A percentile compares a stretch with the other conserved stretches of the same genome.
phyloP scores from a whole-genome alignment of 768 basidiomycete species.

The Neoboletus subvelutipes region DNA sequence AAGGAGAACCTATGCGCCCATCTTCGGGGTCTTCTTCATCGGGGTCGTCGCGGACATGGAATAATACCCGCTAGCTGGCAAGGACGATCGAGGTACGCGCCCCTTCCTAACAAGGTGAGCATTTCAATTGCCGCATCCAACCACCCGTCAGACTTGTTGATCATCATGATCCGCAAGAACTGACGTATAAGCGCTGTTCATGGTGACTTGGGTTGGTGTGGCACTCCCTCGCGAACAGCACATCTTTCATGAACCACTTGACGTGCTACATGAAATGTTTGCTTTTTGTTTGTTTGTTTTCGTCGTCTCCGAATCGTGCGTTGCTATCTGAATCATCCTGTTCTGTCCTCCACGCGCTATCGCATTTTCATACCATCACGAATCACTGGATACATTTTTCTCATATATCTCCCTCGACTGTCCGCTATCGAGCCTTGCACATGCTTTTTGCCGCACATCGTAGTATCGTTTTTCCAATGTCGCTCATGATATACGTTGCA shows the following conservation, averaged over 20 bases:
- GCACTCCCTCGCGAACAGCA: background rate
- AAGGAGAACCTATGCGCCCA: background rate
- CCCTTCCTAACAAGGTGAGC: constrained; percentile 1
- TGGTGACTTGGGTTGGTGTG: background rate
- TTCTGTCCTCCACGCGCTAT: background rate
- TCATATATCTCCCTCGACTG: background rate
- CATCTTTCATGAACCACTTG: background rate
- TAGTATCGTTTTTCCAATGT: constrained; percentile 2
- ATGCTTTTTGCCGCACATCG: background rate
- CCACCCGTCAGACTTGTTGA: background rate
- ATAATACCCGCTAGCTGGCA: constrained; percentile 3
- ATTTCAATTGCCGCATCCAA: background rate
- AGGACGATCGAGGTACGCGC: background rate
- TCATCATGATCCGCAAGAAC: background rate
- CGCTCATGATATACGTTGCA: background rate
- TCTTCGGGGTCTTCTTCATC: constrained; percentile 19
- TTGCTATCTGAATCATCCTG: background rate
- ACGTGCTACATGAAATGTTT: constrained; percentile 2
- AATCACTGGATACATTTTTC: background rate
- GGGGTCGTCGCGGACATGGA: constrained; percentile 23
- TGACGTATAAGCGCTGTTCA: background rate
- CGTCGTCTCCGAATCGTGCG: background rate
- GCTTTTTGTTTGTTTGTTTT: background rate
- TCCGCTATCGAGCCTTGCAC: constrained; percentile 1
- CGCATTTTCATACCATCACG: background rate